These are phyloP conservation scores for Phlegmacium glaucopus DNA, from an alignment of 768 basidiomycete genomes.

Conservation along the genomic window DNA sequence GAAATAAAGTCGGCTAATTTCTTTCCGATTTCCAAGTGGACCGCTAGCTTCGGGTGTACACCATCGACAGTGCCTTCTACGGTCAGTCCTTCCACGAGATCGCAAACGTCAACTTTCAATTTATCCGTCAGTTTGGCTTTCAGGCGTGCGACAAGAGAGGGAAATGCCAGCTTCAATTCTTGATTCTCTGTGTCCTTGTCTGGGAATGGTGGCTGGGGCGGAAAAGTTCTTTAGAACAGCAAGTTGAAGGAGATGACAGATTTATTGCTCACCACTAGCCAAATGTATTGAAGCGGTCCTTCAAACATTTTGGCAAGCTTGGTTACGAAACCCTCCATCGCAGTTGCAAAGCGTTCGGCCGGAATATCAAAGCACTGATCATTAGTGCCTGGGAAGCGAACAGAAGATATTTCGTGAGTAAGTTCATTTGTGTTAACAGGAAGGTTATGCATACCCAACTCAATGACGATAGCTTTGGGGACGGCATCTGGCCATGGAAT, in stretches of 20 bases:
- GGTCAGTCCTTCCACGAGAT: slow-evolving; percentile 8
- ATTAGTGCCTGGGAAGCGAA: slow-evolving; percentile 5
- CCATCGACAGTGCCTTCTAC: slow-evolving; percentile 9
- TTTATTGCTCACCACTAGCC: slow-evolving; percentile 8
- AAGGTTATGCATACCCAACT: slow-evolving; percentile 2
- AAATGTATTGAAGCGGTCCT: slow-evolving; percentile 3
- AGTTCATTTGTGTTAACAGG: not conserved
- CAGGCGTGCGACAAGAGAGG: not conserved
- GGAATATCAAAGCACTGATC: slow-evolving; percentile 9
- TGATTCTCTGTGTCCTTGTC: slow-evolving; percentile 4
- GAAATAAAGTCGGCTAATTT: slow-evolving; percentile 5
- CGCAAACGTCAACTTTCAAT: slow-evolving; percentile 4
- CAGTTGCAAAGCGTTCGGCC: slow-evolving; percentile 1
- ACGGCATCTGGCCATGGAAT: not conserved
- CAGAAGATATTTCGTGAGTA: not conserved
- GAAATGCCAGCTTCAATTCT: slow-evolving; percentile 2
- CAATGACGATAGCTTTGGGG: slow-evolving; percentile 4
- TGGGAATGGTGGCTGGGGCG: slow-evolving; percentile 8
- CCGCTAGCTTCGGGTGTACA: slow-evolving; percentile 6
- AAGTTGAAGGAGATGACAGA: not conserved
- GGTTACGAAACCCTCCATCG: not conserved
- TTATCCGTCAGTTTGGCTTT: not conserved
- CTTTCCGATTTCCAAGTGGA: slow-evolving; percentile 5
- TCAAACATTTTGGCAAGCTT: slow-evolving; percentile 1
- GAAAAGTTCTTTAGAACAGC: not conserved